phyloP scores from a whole-genome alignment of 164 flowering plant species.

The Magnolia sinica region DNA sequence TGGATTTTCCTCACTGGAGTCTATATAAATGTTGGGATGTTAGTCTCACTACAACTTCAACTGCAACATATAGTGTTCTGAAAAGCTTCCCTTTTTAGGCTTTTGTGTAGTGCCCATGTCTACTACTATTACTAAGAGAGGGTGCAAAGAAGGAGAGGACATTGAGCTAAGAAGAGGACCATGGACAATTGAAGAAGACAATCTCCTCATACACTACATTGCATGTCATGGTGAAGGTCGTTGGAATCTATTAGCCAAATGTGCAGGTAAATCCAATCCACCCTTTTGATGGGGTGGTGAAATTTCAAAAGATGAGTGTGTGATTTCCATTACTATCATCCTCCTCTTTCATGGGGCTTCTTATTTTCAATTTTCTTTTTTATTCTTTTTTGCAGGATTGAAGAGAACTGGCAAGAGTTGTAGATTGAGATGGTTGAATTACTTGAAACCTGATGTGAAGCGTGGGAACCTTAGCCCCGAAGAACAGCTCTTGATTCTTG shows the following conservation, averaged over 20 bases:
- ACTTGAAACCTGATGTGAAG: slow-evolving; percentile 71
- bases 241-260: slow-evolving; percentile 68
- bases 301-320: not conserved
- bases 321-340: too few species aligned
- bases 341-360: not conserved
- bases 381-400: slow-evolving; percentile 35
- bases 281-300: not conserved
- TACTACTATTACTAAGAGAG: slow-evolving; percentile 13
- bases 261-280: slow-evolving; percentile 44
- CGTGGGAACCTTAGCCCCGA: slow-evolving; percentile 66
- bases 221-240: slow-evolving; percentile 70
- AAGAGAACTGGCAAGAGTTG: slow-evolving; percentile 88
- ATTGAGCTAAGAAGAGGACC: slow-evolving; percentile 77
- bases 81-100: not conserved
- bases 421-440: slow-evolving; percentile 82
- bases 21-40: slow-evolving; percentile 17
- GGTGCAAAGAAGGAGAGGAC: slow-evolving; percentile 26
- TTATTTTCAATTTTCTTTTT: not conserved
- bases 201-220: slow-evolving; percentile 49
- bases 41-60: slow-evolving; percentile 11
- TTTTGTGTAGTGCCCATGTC: slow-evolving; percentile 19
- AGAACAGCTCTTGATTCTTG: slow-evolving; percentile 71
- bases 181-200: slow-evolving; percentile 89
- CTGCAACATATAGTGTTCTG: slow-evolving; percentile 5
- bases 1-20: slow-evolving; percentile 1